These are phyloP conservation scores for Aphanomyces cochlioides DNA, from an alignment of 352 stramenopile species.

Conservation along the genomic window DNA sequence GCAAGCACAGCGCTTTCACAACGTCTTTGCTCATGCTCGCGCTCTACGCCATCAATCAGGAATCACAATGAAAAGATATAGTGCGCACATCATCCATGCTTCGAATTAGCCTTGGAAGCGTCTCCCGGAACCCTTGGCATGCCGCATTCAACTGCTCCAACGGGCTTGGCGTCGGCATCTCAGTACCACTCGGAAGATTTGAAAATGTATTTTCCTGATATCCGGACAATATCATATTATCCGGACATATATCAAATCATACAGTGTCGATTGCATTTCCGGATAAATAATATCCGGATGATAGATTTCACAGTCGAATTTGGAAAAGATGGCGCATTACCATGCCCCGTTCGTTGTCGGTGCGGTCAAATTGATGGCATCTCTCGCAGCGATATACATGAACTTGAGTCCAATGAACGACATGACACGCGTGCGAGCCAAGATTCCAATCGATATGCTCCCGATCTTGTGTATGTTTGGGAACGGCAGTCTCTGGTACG, in stretches of 20 bases:
- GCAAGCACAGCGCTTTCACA: constrained; percentile 44
- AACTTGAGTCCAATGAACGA: constrained; percentile 6
- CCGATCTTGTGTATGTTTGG: constrained; percentile 57
- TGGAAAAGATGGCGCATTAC: neutral
- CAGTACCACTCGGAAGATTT: neutral
- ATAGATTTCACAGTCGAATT: neutral
- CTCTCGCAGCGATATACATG: constrained; percentile 15
- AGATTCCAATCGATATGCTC: constrained; percentile 30
- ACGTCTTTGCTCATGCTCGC: constrained; percentile 6
- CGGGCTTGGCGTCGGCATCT: neutral
- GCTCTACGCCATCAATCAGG: neutral
- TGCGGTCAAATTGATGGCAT: constrained; percentile 18
- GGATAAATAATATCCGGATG: neutral
- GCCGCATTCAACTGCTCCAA: constrained; percentile 2
- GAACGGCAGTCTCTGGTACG: constrained; percentile 58
- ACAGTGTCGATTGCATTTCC: neutral
- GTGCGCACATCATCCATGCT: neutral
- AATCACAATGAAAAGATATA: neutral
- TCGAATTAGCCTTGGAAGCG: neutral
- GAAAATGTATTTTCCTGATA: neutral
- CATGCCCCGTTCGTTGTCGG: neutral
- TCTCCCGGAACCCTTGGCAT: constrained; percentile 2
- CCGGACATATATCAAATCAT: neutral
- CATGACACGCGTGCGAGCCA: constrained; percentile 10
- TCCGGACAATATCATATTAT: neutral